Evolutionary conservation across 495 filamentous ascomycete species (phyloP), one percentile per base, ranked within the genome.

Genomic region (Penicillium nucicola): DNA sequence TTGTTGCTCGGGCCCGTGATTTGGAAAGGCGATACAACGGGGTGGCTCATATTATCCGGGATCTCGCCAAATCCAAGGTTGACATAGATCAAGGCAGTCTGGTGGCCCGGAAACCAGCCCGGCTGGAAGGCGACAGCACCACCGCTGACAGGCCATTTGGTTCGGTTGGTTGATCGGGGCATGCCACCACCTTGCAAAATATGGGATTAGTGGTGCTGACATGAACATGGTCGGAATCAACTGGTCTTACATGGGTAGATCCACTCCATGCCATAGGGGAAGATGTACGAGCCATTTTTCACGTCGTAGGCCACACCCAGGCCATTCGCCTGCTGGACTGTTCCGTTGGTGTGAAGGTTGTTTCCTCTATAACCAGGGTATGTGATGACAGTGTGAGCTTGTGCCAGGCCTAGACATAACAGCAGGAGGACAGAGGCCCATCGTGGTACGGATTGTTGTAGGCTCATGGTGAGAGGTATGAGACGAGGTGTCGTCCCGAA

Each of bases 181-280:
- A 95, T 82, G 48, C 95, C 95, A 43, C 92, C 95, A 66, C 93
- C 93, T 98, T 59, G 18, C 23, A n/a, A 14, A 31, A 17, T 15
- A 37, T 18, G 20, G 31, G 49, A 18, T 50, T 19, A 41, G 51
- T 51, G 4, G 23, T 56, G 10, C 25, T 28, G 25, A 8, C 12
- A 34, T 39, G 37, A 35, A 12, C 13, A 3, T 17, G 28, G 10
- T 11, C 15, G 25, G 13, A 36, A 2, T 3, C 30, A 13, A 19
- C 11, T 1, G 22, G 13, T 42, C 88, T 77, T 74, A 98, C 93
- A 99, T 70, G 95, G 93, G 77, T 97, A 99, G 68, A 86, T 84
- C 92, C 93, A 97, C 74, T 96, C 88, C 89, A 96, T 92, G 71
- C 95, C 93, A 59, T 89, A 96, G 3, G 91, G 92, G 62, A 81